Conservation (phyloP, 768 basidiomycete genomes). For the Suillus spraguei region DNA sequence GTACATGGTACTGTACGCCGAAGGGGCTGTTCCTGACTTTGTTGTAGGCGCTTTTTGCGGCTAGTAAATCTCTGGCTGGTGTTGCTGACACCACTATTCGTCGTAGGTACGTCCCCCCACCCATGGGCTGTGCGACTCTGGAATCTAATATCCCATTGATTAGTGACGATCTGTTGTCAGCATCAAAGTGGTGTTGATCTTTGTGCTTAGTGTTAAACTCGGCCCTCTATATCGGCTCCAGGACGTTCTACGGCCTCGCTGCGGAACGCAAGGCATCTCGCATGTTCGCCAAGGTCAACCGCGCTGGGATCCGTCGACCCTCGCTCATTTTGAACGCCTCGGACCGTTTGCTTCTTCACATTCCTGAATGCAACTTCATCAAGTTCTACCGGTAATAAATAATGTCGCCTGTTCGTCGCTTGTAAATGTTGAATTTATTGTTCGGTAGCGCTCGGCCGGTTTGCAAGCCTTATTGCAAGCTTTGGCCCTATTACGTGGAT, state of each 20-base stretch:
- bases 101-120: conserved; percentile 42
- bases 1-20: conserved; percentile 26
- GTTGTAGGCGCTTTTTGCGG: conserved; percentile 30
- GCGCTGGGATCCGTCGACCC: conserved; percentile 33
- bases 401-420: background rate
- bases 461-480: conserved; percentile 33
- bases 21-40: conserved; percentile 13
- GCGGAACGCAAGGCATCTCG: conserved; percentile 49
- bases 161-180: conserved; percentile 43
- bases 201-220: conserved; percentile 55
- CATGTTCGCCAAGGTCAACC: conserved; percentile 40
- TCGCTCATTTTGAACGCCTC: conserved; percentile 54
- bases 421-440: background rate
- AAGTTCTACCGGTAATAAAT: conserved; percentile 47
- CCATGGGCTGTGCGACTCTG: conserved; percentile 38
- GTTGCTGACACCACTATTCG: conserved; percentile 38
- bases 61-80: conserved; percentile 30
- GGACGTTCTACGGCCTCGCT: conserved; percentile 49
- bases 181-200: conserved; percentile 50
- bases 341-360: conserved; percentile 53
- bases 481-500: conserved; percentile 40
- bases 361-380: conserved; percentile 58
- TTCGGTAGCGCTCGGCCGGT: conserved; percentile 24
- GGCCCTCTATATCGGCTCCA: conserved; percentile 57
- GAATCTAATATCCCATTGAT: conserved; percentile 31